Evolutionary conservation across 2,329 filamentous ascomycete species (phyloP).

Genomic region (Colletotrichum theobromicola): DNA sequence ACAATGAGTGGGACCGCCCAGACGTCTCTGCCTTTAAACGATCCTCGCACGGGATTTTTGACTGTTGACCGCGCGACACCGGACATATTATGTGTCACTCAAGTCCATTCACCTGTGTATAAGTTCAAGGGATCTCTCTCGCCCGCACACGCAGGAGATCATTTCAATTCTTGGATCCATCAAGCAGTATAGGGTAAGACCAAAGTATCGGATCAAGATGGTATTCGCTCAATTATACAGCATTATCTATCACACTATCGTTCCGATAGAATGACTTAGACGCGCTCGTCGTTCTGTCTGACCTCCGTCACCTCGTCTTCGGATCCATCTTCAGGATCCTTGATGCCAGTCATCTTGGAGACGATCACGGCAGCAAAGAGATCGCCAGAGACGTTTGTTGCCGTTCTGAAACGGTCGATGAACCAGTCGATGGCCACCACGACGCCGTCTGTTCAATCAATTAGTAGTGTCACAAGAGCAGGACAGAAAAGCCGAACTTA

Average conservation of each 20-base stretch:
- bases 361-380: conserved; percentile 47
- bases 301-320: neutral
- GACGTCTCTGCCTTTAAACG: neutral
- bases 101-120: neutral
- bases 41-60: neutral
- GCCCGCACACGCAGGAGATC: no score
- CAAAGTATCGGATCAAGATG: neutral
- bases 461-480: no score
- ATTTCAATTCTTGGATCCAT: neutral
- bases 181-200: neutral
- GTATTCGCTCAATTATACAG: neutral
- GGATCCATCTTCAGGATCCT: conserved; percentile 23
- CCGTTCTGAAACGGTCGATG: conserved; percentile 60
- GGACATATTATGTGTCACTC: neutral
- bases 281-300: conserved; percentile 13
- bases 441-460: no score
- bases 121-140: neutral
- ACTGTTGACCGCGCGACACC: neutral
- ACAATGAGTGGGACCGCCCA: neutral
- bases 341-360: conserved; percentile 42
- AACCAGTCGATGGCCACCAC: conserved; percentile 61
- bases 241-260: neutral
- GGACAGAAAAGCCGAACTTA: no score
- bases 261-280: neutral
- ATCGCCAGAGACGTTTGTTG: conserved; percentile 56